Percentiles rank a stretch among this genome's conserved stretches.
phyloP scores from a whole-genome alignment of 148 eudicot species.

The Pouteria glomerata region DNA sequence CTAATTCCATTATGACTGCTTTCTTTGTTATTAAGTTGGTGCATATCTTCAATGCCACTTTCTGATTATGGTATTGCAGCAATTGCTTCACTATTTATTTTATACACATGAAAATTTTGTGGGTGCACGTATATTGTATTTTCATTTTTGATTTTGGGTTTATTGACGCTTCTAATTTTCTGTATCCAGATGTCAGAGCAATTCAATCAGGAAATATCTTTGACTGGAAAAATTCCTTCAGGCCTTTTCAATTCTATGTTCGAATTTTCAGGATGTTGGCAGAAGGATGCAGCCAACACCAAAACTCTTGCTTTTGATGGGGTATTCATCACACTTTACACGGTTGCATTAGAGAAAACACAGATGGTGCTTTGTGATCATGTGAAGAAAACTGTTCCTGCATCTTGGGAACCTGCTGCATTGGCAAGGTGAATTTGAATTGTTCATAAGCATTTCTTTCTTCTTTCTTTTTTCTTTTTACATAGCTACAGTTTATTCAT shows the following conservation, averaged over 20 bases:
- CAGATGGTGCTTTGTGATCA: constrained; percentile 79
- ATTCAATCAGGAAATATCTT: constrained; percentile 83
- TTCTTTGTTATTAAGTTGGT: not conserved
- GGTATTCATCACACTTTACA: constrained; percentile 73
- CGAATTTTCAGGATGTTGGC: constrained; percentile 94
- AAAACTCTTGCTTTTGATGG: constrained; percentile 95
- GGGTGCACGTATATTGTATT: not conserved
- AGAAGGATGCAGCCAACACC: constrained; percentile 87
- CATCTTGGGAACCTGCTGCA: constrained; percentile 96
- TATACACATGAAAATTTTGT: not conserved
- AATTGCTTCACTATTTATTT: too few species aligned
- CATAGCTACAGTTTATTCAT: not conserved
- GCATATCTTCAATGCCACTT: not conserved
- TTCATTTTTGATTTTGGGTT: not conserved
- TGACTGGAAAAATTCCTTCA: constrained; percentile 95
- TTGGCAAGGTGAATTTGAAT: constrained; percentile 63
- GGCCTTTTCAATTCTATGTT: constrained; percentile 94
- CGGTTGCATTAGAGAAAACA: constrained; percentile 83
- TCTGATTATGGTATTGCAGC: not conserved
- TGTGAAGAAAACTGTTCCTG: constrained; percentile 90
- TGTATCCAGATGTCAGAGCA: constrained; percentile 88
- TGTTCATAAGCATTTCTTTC: not conserved
- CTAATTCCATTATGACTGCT: not conserved
- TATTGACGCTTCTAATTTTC: constrained; percentile 11
- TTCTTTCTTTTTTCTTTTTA: too few species aligned